These are phyloP conservation scores for Aegilops speltoides DNA, from an alignment of 176 grass and related monocot genomes.

Conservation along the genomic window DNA sequence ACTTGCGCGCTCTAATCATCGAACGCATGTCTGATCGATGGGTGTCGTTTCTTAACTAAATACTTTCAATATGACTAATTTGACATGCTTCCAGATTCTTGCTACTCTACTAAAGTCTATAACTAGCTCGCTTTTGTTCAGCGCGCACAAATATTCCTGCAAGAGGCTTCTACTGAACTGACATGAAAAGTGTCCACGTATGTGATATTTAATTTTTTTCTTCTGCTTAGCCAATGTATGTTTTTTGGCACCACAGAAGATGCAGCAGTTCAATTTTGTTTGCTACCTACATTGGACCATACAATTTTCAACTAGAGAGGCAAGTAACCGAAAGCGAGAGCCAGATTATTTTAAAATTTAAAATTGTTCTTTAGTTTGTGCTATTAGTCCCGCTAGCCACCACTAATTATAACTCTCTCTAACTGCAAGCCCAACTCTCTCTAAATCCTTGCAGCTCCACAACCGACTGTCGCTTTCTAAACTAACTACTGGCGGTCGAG, in stretches of 20 bases:
- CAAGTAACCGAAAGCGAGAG: not conserved
- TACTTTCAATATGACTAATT: not conserved
- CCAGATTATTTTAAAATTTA: too few relatives aligned
- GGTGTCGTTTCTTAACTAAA: not conserved
- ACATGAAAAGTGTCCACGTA: too few relatives aligned
- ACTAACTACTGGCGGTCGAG: too few relatives aligned
- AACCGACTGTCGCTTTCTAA: too few relatives aligned
- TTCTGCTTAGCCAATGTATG: too few relatives aligned
- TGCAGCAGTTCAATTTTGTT: not conserved
- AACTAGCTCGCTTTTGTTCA: not conserved
- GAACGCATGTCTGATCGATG: not conserved
- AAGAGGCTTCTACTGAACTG: too few relatives aligned
- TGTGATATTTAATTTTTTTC: too few relatives aligned
- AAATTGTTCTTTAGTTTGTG: not conserved
- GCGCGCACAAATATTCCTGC: too few relatives aligned
- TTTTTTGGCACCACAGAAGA: too few relatives aligned
- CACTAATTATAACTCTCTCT: not conserved
- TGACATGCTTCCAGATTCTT: not conserved
- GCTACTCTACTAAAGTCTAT: not conserved
- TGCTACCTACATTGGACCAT: not conserved
- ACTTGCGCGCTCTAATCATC: not conserved
- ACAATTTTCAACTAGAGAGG: not conserved
- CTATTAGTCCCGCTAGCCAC: too few relatives aligned
- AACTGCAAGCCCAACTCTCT: not conserved
- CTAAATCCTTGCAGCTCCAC: not conserved